Evolutionary conservation across 2,329 filamentous ascomycete genomes (phyloP).

Genomic region (Monosporascus cannonballus): DNA sequence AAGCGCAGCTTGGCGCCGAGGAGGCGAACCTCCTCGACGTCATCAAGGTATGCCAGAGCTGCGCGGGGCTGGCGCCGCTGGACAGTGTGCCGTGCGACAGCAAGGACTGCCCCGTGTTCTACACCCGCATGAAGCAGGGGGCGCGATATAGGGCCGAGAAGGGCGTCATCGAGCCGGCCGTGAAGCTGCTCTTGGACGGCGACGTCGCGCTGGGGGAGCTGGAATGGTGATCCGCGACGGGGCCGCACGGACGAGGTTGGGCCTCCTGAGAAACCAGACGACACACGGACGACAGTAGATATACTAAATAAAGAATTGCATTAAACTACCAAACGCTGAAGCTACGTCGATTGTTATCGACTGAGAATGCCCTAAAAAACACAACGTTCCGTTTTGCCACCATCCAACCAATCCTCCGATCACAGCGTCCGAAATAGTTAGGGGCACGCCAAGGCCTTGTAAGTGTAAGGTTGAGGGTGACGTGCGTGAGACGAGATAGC

Average conservation of each 20-base stretch:
- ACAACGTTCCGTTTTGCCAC: not conserved
- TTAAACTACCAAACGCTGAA: not conserved
- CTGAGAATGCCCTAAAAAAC: not conserved
- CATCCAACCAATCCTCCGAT: not conserved
- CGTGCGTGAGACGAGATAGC: no score
- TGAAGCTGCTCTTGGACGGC: constrained; percentile 26
- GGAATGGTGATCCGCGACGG: not conserved
- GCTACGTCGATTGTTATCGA: not conserved
- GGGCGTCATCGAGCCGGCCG: constrained; percentile 27
- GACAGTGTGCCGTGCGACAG: constrained; percentile 86
- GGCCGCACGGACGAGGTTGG: not conserved
- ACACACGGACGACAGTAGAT: no score
- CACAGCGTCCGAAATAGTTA: no score
- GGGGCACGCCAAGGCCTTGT: no score
- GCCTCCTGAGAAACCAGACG: not conserved
- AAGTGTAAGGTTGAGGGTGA: no score
- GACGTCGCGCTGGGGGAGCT: constrained; percentile 12
- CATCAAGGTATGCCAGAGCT: constrained; percentile 70
- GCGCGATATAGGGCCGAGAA: constrained; percentile 39
- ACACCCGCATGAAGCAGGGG: constrained; percentile 62
- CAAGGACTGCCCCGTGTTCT: constrained; percentile 89
- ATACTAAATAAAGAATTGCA: not conserved
- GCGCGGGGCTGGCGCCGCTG: constrained; percentile 63
- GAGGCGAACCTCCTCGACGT: constrained; percentile 62
- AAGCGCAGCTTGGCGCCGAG: constrained; percentile 52